Base-by-base conservation (phyloP, 345 rosid species). In the Tarenaya hassleriana region DNA sequence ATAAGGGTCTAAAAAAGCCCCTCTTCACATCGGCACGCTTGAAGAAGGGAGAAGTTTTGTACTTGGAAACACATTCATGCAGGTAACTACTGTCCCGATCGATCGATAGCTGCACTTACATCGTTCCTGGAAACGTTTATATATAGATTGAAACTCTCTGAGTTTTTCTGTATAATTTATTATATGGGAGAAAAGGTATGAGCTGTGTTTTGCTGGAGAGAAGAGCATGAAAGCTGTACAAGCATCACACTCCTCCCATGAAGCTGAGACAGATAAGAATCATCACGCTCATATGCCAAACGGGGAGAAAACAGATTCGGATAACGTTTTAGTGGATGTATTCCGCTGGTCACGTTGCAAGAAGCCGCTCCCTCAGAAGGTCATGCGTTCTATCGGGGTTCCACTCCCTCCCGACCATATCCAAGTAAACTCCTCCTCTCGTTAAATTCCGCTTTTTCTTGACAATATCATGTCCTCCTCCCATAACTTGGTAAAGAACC, bases 1-100 rank as follows among this genome's bases (percentile, higher is more conserved):
- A 94, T 64, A 94, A 88, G 68, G 99, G 99, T 67, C 82, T 94
- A 56, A 94, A 94, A 66, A 88, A 86, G 72, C 81, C 95, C 39
- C 87, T 83, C 1, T 86, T 77, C 60, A 94, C 99, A 53, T 94
- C 99, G 63, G 97, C 97, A 21, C 95, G 97, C 20, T 71, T 94
- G 80, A 94, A 88, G 75, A 94, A 88, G 68, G 99, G 99, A 63
- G 97, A 94, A 63, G 99, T 88, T 60, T 46, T 94, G 60, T 94
- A 88, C 74, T 61, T 88, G 40, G 99, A 88, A 66, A 94, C 97
- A 34, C 97, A 86, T 75, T 80, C 95, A 14, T 81, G 89, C 95
- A 88, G 97, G 99, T 88, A 77, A n/a, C n/a, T n/a, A n/a, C n/a
- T n/a, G n/a, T n/a, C n/a, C n/a, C n/a, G n/a, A n/a, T n/a, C n/a